Conservation (phyloP, 768 basidiomycete genomes). For the Melanogaster broomeanus region DNA sequence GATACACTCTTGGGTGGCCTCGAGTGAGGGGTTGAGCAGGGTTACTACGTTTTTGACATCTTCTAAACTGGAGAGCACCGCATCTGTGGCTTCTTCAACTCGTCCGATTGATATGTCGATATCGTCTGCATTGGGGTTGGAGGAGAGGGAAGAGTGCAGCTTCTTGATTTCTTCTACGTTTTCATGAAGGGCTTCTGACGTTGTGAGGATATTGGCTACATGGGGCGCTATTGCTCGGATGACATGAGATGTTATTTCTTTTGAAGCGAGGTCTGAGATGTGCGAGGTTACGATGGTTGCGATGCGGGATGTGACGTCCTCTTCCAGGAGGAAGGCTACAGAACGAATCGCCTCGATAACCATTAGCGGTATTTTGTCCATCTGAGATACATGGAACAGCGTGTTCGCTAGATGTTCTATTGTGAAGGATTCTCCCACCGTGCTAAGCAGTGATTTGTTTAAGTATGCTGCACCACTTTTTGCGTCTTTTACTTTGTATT, state of each 20-base stretch:
- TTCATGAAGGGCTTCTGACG: background rate
- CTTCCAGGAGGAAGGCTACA: conserved; percentile 1
- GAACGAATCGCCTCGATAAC: background rate
- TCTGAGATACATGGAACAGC: background rate
- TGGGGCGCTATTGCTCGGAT: background rate
- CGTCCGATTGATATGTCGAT: background rate
- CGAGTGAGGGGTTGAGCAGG: background rate
- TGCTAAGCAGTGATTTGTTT: background rate
- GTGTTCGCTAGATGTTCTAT: background rate
- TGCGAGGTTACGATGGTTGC: background rate
- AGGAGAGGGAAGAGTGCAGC: background rate
- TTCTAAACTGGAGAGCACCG: background rate
- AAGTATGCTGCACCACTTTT: background rate
- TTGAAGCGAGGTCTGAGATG: background rate
- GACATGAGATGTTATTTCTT: background rate
- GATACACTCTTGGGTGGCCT: background rate
- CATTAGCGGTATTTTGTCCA: background rate
- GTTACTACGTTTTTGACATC: background rate
- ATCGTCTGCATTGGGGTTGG: background rate
- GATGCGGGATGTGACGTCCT: background rate
- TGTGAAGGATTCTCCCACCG: background rate
- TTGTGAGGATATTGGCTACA: background rate
- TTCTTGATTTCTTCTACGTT: background rate
- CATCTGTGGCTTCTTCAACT: background rate
- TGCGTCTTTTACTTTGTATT: background rate